A percentile compares a stretch with the other conserved stretches of the same genome.
Evolutionary conservation across 108 stramenopile species (phyloP).

Genomic region (Nannochloropsis gaditana): DNA sequence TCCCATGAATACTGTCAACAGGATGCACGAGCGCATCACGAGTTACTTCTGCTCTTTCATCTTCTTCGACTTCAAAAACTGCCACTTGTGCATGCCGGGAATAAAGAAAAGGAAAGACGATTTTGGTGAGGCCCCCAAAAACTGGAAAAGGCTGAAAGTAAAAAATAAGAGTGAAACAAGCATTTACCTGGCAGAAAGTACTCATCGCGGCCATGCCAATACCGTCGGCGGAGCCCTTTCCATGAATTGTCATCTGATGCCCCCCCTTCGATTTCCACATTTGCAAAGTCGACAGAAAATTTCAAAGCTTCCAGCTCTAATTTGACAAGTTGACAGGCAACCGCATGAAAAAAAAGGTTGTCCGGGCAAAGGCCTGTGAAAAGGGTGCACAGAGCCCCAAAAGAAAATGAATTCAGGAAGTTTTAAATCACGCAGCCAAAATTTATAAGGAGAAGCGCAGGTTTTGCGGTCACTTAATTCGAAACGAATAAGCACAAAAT

Average conservation of each 20-base stretch:
- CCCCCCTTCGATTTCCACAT: constrained; percentile 65
- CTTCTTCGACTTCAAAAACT: not conserved
- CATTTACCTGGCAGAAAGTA: constrained; percentile 62
- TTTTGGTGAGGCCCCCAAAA: too few relatives aligned
- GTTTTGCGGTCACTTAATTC: too few relatives aligned
- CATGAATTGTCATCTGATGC: constrained; percentile 61
- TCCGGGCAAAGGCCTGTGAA: constrained; percentile 71
- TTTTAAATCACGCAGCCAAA: not conserved
- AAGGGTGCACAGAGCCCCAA: not conserved
- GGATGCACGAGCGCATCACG: too few relatives aligned
- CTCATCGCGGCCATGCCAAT: constrained; percentile 78
- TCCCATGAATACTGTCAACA: too few relatives aligned
- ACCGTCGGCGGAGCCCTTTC: constrained; percentile 78
- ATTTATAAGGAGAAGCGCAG: not conserved
- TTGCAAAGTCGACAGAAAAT: constrained; percentile 67
- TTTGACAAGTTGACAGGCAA: constrained; percentile 58
- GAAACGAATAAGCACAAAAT: not conserved
- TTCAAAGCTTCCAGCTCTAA: constrained; percentile 66
- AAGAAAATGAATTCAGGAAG: not conserved
- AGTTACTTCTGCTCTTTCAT: too few relatives aligned
- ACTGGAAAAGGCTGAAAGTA: not conserved
- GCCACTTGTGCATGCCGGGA: not conserved
- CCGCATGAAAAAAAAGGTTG: constrained; percentile 89
- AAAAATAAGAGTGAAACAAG: constrained; percentile 59
- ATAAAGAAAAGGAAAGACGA: too few relatives aligned